Evolutionary conservation across 495 filamentous ascomycete species (phyloP), one percentile per base, ranked within the genome.

Genomic region (Lasiosphaeris hirsuta): DNA sequence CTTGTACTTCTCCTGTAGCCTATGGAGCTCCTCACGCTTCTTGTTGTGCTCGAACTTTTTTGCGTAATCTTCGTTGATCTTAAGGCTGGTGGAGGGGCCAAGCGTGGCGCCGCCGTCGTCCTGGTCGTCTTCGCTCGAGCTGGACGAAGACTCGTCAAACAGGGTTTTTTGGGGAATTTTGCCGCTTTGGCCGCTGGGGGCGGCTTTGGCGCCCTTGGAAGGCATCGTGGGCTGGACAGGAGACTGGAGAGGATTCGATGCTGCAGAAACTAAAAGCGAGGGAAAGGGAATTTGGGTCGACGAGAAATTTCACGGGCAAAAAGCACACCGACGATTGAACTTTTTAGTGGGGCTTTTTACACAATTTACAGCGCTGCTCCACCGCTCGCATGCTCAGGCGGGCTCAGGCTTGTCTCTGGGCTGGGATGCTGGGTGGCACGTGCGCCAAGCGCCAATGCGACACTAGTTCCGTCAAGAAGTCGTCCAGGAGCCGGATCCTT

Each of bases 1-100:
- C 61, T 86, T 86, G 71, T 90, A 90, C 71, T 95, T 96, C 47
- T 92, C 83, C 70, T 96, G 89, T 69, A 97, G 90, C 66, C 85
- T 81, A n/a, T 88, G 83, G 52, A 87, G 77, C 67, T 98, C 94
- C 72, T 94, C 91, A 30, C 94, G 84, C 75, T 93, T 94, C 77
- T 97, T 96, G 75, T 98, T 98, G 69, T 96, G 79, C 70, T 97
- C 92, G 64, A 97, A 97, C 38, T 90, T 78, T 62, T 83, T 83
- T 53, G 94, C 94, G 69, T 87, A 98, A 51, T 93, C 90, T 65
- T 89, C 79, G 71, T 98, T 98, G 75, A 98, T 85, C 65, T 88
- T 92, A 72, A 96, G 82, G 30, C 67, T 73, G 38, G 79, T 60
- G 37, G 78, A 63, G 40, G 78, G 74, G 23, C 72, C 78, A 49